phyloP scores from a whole-genome alignment of 2,329 filamentous ascomycete genomes.

The Talaromyces sp. region DNA sequence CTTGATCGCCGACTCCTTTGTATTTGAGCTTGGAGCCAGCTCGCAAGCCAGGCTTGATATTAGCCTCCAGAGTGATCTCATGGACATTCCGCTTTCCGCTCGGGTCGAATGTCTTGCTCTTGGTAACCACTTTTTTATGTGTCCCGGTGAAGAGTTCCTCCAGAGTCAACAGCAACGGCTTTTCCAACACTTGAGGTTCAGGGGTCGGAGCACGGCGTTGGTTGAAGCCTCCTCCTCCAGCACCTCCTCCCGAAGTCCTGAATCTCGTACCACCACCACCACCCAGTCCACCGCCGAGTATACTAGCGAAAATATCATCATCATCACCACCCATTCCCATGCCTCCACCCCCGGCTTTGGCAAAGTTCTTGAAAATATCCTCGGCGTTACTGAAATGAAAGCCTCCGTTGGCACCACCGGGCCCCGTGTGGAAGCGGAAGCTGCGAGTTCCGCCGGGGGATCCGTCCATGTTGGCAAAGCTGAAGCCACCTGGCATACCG shows the following conservation, averaged over 20 bases:
- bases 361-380: conserved; percentile 78
- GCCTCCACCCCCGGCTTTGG: conserved; percentile 52
- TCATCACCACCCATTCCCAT: conserved; percentile 34
- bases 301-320: conserved; percentile 48
- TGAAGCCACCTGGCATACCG: conserved; percentile 51
- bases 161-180: conserved; percentile 69
- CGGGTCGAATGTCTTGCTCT: conserved; percentile 86
- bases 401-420: conserved; percentile 52
- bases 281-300: conserved; percentile 43
- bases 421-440: conserved; percentile 42
- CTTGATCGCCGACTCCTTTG: conserved; percentile 93
- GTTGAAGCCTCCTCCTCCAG: conserved; percentile 23
- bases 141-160: conserved; percentile 85
- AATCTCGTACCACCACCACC: conserved; percentile 29
- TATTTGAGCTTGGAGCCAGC: conserved; percentile 99
- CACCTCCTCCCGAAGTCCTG: conserved; percentile 19
- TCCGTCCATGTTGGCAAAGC: conserved; percentile 35
- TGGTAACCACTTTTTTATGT: conserved; percentile 97
- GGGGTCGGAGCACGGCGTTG: conserved; percentile 51
- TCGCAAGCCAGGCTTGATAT: conserved; percentile 92
- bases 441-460: conserved; percentile 44
- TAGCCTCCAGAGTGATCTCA: conserved; percentile 87
- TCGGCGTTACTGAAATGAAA: conserved; percentile 81
- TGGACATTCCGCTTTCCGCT: conserved; percentile 77
- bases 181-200: conserved; percentile 87